These are phyloP conservation scores for Podospora pseudocomata DNA, from an alignment of 495 filamentous ascomycete species.

Conservation along the genomic window DNA sequence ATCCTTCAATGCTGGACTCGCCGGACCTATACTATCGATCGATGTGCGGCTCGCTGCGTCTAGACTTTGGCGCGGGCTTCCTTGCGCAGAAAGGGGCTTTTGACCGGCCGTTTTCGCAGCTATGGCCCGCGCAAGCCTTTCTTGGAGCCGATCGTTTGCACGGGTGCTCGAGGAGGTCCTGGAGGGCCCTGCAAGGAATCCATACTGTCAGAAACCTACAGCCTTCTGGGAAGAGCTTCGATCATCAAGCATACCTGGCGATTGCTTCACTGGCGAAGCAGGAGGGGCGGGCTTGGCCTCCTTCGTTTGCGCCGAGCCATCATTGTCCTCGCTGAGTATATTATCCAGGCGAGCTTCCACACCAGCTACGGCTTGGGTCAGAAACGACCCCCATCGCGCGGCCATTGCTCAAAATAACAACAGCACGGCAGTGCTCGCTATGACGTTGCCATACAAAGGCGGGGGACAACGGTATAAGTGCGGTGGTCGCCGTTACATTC, in stretches of 20 bases:
- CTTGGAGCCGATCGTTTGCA: slow-evolving; percentile 76
- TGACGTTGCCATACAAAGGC: slow-evolving; percentile 10
- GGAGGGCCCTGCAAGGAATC: slow-evolving; percentile 34
- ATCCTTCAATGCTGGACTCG: slow-evolving; percentile 20
- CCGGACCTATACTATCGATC: slow-evolving; percentile 25
- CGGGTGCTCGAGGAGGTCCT: slow-evolving; percentile 54
- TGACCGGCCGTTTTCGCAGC: slow-evolving; percentile 41
- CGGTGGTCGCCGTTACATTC: slow-evolving; percentile 6
- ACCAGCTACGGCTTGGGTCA: slow-evolving; percentile 87
- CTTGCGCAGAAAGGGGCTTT: slow-evolving; percentile 25
- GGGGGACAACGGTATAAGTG: not conserved
- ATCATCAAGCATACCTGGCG: slow-evolving; percentile 23
- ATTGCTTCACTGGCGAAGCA: slow-evolving; percentile 31
- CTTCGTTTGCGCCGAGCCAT: slow-evolving; percentile 32
- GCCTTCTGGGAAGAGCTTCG: not conserved
- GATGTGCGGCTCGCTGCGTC: slow-evolving; percentile 31
- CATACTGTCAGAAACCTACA: slow-evolving; percentile 17
- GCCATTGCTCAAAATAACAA: slow-evolving; percentile 7
- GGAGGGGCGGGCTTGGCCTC: slow-evolving; percentile 26
- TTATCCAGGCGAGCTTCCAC: slow-evolving; percentile 91
- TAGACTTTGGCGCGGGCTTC: slow-evolving; percentile 35
- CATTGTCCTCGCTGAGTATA: slow-evolving; percentile 79
- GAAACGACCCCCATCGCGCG: slow-evolving; percentile 72
- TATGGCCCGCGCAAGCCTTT: slow-evolving; percentile 67
- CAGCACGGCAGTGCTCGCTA: not conserved